Evolutionary conservation across 805 yeast species (phyloP), one percentile per base, ranked within the genome.

Genomic region (Wickerhamia fluorescens): DNA sequence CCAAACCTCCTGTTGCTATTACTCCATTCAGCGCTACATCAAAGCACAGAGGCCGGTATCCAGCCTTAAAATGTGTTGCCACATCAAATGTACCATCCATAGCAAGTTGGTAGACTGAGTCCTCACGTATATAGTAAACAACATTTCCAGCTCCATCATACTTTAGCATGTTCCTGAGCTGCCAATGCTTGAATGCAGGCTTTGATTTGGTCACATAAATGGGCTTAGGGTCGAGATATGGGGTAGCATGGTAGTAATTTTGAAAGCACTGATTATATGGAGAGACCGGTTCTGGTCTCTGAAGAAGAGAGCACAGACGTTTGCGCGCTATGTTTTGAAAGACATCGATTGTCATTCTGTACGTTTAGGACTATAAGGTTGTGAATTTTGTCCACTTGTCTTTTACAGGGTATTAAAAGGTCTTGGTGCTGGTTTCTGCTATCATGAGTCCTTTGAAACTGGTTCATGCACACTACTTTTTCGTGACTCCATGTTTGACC

Each of bases 1-100:
- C 49, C 11, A 62, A 47, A 2, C 77, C 78, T 1, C 77, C 78
- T 2, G 65, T 53, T 3, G 66, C 73, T 10, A 66, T 36, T 11
- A 60, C 42, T 3, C 77, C 78, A 36, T 69, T 71, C 6, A 53
- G 47, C 31, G 78, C 76, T 9, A 51, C 53, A 31, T 73, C 71
- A 43, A 81, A 72, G 44, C 92, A 85, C 26, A 82, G 64, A 2
- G 92, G 94, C 23, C 70, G 69, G 51, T 74, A 80, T 34, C 81
- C 7, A 7, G 20, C 20, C 10, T 10, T 18, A 7, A 18, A 8
- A 8, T 18, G 20, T 7, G 10, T 10, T 18, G 20, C 10, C 10
- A 8, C 20, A 18, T 8, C 7, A 18, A 8, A 18, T 6, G 22
- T 18, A 14, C 21, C 13, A 16, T 20, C 21, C 20, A 33, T 16